A percentile compares a stretch with the other conserved stretches of the same genome.
Conservation (phyloP, 495 filamentous ascomycete genomes). For the Tuber magnatum region DNA sequence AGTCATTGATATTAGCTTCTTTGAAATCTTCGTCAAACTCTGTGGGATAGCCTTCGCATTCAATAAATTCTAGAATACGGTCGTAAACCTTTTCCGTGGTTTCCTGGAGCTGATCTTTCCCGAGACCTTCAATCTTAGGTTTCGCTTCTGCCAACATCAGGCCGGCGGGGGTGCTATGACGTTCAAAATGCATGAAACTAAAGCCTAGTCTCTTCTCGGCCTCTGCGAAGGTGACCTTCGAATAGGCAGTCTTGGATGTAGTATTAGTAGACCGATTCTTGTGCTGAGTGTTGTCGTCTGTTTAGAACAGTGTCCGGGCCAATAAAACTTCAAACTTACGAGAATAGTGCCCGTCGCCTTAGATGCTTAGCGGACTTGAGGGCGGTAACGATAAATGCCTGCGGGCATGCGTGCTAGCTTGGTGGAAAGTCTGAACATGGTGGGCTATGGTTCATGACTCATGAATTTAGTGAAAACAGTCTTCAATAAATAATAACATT, state of each 20-base stretch:
- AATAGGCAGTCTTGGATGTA: not conserved
- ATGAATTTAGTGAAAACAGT: too few species aligned
- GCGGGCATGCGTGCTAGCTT: not conserved
- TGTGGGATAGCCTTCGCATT: constrained; percentile 17
- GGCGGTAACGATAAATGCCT: not conserved
- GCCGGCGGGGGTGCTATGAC: not conserved
- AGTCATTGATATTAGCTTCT: too few species aligned
- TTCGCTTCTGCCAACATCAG: too few species aligned
- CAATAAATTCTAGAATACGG: constrained; percentile 13
- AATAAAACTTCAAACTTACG: too few species aligned
- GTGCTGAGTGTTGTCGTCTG: too few species aligned
- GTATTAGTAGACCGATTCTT: too few species aligned
- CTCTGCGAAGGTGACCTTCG: not conserved
- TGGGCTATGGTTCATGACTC: not conserved
- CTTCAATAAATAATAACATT: too few species aligned
- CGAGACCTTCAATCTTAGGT: not conserved
- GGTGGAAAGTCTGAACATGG: not conserved
- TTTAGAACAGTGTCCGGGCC: too few species aligned
- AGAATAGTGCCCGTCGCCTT: not conserved
- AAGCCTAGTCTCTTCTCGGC: constrained; percentile 17
- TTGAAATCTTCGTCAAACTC: too few species aligned
- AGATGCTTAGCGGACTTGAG: not conserved
- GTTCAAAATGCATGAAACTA: not conserved
- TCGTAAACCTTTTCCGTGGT: constrained; percentile 18
- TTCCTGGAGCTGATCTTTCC: not conserved